Evolutionary conservation across 306 rosid genomes (phyloP).

Genomic region (Medicago truncatula): MtrunA17r5.0-ANR NC_053045.1:58022501-58023000

Average conservation of each 20-base stretch:
- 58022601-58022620: no score
- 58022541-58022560: no score
- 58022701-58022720: conserved; percentile 66
- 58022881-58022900: conserved; percentile 69
- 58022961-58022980: conserved; percentile 58
- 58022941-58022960: conserved; percentile 64
- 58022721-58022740: conserved; percentile 50
- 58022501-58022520: not conserved
- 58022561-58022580: no score
- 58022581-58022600: no score
- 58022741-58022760: conserved; percentile 58
- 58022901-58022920: conserved; percentile 54
- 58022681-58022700: conserved; percentile 55
- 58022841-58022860: conserved; percentile 60
- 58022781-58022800: conserved; percentile 69
- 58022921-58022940: conserved; percentile 73
- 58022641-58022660: not conserved
- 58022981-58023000: not conserved
- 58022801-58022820: conserved; percentile 54
- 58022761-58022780: conserved; percentile 57
- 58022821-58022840: conserved; percentile 64
- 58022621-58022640: no score
- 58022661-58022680: not conserved
- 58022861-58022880: conserved; percentile 45
- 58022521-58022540: not conserved